phyloP scores from a whole-genome alignment of 768 basidiomycete species.

The Mycena vulgaris region DNA sequence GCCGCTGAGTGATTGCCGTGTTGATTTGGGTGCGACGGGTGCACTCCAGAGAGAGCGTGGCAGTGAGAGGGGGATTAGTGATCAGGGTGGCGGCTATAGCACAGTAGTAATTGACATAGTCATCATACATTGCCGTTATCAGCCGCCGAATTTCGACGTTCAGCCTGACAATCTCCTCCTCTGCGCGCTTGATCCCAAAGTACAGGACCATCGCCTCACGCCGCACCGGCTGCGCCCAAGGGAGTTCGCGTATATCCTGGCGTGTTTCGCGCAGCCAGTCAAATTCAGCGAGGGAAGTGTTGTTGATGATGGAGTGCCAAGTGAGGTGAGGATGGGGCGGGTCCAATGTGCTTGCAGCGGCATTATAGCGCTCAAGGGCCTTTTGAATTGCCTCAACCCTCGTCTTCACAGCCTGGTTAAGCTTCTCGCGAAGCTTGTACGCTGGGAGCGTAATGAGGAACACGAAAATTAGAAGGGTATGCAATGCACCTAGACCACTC shows the following conservation, averaged over 20 bases:
- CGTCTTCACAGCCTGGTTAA: not conserved
- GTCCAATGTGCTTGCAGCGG: not conserved
- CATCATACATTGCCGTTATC: conserved; percentile 45
- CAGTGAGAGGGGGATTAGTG: not conserved
- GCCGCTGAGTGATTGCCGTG: not conserved
- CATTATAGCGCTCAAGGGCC: not conserved
- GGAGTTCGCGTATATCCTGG: conserved; percentile 43
- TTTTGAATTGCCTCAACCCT: not conserved
- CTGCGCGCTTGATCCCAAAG: conserved; percentile 45
- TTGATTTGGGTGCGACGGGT: not conserved
- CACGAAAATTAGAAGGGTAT: not conserved
- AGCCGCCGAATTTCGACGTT: conserved; percentile 52
- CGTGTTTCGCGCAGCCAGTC: conserved; percentile 48
- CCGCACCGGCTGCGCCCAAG: conserved; percentile 46
- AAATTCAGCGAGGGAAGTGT: conserved; percentile 48
- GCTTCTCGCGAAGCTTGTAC: conserved; percentile 6
- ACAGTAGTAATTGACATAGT: conserved; percentile 23
- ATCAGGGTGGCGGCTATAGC: not conserved
- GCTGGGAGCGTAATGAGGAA: not conserved
- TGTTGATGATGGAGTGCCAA: conserved; percentile 7
- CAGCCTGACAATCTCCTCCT: conserved; percentile 48
- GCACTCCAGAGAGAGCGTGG: too few relatives aligned
- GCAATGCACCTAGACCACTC: conserved; percentile 7
- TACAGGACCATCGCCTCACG: conserved; percentile 45
- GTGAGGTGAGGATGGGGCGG: not conserved